Conservation (phyloP, 305 asterid species). For the Striga hermonthica region DNA sequence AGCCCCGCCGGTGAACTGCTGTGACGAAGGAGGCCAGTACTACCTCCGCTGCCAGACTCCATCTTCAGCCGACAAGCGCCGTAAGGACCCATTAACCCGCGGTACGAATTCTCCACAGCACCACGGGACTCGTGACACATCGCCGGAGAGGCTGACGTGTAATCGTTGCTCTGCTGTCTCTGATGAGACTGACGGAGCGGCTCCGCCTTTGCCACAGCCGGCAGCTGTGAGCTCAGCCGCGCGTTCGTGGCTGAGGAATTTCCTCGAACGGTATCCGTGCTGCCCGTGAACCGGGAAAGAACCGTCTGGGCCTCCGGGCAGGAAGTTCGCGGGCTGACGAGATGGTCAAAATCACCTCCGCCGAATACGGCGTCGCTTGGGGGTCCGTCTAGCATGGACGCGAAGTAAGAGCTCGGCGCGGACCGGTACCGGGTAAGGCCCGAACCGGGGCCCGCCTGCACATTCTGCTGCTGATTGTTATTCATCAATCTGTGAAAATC, state of each 20-base stretch:
- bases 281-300: constrained; percentile 35
- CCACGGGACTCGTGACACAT: constrained; percentile 31
- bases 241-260: constrained; percentile 22
- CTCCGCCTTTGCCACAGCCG: constrained; percentile 39
- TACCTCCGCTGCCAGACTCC: constrained; percentile 31
- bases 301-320: constrained; percentile 39
- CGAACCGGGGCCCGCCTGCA: constrained; percentile 51
- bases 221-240: constrained; percentile 30
- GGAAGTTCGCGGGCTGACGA: constrained; percentile 41
- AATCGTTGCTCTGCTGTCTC: constrained; percentile 38
- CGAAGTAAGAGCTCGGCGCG: constrained; percentile 82
- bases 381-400: constrained; percentile 41
- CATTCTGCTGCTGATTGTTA: constrained; percentile 29
- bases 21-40: constrained; percentile 61
- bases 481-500: constrained; percentile 28
- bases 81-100: constrained; percentile 31
- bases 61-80: constrained; percentile 38
- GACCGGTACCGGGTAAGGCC: constrained; percentile 78
- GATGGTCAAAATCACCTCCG: constrained; percentile 54
- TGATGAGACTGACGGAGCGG: constrained; percentile 34
- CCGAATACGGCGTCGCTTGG: constrained; percentile 41
- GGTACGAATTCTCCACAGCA: constrained; percentile 31
- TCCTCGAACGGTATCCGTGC: constrained; percentile 6
- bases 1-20: constrained; percentile 88
- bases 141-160: constrained; percentile 36